Conservation (phyloP, 305 asterid genomes). For the Fraxinus paxiana region DNA sequence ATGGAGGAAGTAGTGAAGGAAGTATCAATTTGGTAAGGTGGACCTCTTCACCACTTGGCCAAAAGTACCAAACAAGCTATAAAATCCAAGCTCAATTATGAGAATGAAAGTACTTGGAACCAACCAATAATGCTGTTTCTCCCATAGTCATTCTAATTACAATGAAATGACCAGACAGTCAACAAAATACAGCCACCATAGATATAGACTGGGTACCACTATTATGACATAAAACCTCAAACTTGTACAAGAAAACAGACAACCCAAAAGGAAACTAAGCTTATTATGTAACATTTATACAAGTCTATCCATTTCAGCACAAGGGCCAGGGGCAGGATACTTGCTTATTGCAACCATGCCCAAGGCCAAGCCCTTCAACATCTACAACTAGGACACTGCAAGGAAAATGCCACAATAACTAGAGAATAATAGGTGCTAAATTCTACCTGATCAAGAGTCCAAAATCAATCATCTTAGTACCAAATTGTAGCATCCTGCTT, state of each 20-base stretch:
- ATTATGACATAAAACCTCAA: not conserved
- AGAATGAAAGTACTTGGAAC: slow-evolving; percentile 18
- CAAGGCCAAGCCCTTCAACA: slow-evolving; percentile 16
- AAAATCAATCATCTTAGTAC: slow-evolving; percentile 28
- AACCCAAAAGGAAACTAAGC: not conserved
- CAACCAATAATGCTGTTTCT: not conserved
- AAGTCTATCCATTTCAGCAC: slow-evolving; percentile 24
- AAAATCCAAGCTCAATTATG: slow-evolving; percentile 2
- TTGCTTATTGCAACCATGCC: slow-evolving; percentile 37
- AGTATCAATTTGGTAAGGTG: slow-evolving; percentile 10
- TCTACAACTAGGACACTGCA: slow-evolving; percentile 31
- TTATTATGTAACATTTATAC: slow-evolving; percentile 29
- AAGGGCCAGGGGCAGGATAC: slow-evolving; percentile 16
- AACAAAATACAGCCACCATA: slow-evolving; percentile 32
- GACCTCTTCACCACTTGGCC: slow-evolving; percentile 9
- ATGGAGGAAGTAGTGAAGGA: not conserved
- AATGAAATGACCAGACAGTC: slow-evolving; percentile 25
- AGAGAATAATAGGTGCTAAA: slow-evolving; percentile 17
- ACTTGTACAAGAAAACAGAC: slow-evolving; percentile 9
- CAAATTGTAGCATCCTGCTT: slow-evolving; percentile 40
- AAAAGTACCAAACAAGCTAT: not conserved
- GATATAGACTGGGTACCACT: not conserved
- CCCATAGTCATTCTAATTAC: not conserved
- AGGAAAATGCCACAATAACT: slow-evolving; percentile 23
- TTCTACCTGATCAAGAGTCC: slow-evolving; percentile 22